Evolutionary conservation across 2,329 filamentous ascomycete species (phyloP).

Genomic region (Neopestalotiopsis sp.): DNA sequence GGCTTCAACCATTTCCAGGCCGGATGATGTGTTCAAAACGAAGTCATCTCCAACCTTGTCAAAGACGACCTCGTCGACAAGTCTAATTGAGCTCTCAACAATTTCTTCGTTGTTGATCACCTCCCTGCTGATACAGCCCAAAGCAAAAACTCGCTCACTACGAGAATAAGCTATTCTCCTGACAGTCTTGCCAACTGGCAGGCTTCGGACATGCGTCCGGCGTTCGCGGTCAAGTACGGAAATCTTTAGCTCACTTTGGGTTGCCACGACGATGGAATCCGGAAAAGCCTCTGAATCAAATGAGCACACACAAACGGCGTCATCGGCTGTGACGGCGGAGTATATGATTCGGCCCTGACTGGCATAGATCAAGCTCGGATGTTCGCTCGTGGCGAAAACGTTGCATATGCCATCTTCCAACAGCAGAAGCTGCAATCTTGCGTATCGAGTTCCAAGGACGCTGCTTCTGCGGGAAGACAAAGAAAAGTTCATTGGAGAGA

Average conservation of each 20-base stretch:
- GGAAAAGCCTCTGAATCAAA: constrained; percentile 86
- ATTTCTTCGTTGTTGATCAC: constrained; percentile 75
- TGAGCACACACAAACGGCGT: constrained; percentile 79
- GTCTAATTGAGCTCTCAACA: constrained; percentile 79
- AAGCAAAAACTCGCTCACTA: constrained; percentile 78
- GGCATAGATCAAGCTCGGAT: constrained; percentile 91
- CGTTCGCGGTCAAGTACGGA: constrained; percentile 82
- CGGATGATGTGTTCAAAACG: constrained; percentile 55
- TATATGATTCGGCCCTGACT: constrained; percentile 88
- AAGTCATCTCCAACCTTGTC: constrained; percentile 75
- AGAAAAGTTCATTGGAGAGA: constrained; percentile 65
- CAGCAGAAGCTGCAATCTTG: constrained; percentile 80
- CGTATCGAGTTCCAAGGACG: constrained; percentile 84
- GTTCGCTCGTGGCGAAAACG: constrained; percentile 92
- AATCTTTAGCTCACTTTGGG: constrained; percentile 76
- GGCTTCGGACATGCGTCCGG: constrained; percentile 84
- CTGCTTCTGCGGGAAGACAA: constrained; percentile 80
- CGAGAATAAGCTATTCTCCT: constrained; percentile 86
- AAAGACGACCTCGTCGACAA: constrained; percentile 92
- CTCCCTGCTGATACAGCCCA: constrained; percentile 81
- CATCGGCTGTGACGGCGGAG: constrained; percentile 90
- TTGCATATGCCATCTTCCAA: constrained; percentile 71
- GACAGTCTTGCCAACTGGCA: constrained; percentile 82
- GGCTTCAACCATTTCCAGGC: constrained; percentile 80
- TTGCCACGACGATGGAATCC: constrained; percentile 80